Conservation (phyloP, 208 protist species). For the Porcisia deanei region DNA sequence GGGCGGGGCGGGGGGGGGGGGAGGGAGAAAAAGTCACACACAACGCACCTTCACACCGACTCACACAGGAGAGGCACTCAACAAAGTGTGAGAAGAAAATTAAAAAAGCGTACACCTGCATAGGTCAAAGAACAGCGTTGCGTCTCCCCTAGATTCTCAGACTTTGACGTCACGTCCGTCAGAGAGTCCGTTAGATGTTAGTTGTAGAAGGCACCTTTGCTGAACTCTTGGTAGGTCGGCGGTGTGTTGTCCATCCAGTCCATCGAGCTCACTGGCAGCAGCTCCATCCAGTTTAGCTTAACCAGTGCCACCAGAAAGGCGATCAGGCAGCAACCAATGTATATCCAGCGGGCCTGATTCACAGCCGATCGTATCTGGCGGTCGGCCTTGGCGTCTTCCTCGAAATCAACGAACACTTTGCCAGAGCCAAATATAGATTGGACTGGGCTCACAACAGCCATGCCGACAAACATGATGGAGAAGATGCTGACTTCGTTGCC, state of each 20-base stretch:
- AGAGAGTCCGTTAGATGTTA: background rate
- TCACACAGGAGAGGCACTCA: background rate
- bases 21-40: background rate
- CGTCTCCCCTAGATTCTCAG: too few relatives aligned
- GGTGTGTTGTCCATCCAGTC: constrained; percentile 80
- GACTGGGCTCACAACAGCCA: constrained; percentile 81
- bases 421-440: constrained; percentile 52
- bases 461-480: constrained; percentile 91
- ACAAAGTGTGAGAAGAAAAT: background rate
- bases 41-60: background rate
- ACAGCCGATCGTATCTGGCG: constrained; percentile 48
- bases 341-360: constrained; percentile 74
- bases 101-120: background rate
- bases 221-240: constrained; percentile 63
- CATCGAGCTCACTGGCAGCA: constrained; percentile 79
- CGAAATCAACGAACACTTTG: constrained; percentile 65
- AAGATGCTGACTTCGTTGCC: constrained; percentile 89
- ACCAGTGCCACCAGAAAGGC: constrained; percentile 74
- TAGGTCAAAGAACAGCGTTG: background rate
- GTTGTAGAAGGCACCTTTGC: constrained; percentile 37
- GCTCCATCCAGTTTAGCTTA: constrained; percentile 87
- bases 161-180: background rate
- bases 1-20: too few relatives aligned
- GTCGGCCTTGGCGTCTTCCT: constrained; percentile 68
- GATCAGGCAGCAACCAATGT: constrained; percentile 69